Evolutionary conservation across 192 early-diverging fungal genomes (phyloP).

Genomic region (Jimgerdemannia lactiflua): DNA sequence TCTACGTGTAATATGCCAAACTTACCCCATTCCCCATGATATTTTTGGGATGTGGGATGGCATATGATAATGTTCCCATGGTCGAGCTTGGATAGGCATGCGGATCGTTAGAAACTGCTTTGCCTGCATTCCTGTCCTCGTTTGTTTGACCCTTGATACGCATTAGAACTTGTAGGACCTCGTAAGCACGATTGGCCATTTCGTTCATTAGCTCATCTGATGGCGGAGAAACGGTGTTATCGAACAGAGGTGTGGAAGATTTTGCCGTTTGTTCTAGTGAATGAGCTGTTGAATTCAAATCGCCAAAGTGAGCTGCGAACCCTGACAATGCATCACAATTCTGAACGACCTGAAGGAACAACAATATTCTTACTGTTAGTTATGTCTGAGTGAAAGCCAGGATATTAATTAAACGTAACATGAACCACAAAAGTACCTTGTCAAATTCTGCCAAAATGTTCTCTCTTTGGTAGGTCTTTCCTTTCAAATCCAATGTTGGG

Average conservation of each 20-base stretch:
- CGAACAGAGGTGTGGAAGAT: not conserved
- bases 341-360: not conserved
- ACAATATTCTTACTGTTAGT: not conserved
- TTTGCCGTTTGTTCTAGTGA: not conserved
- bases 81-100: not conserved
- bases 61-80: not conserved
- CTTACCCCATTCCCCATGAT: not conserved
- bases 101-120: not conserved
- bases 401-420: not conserved
- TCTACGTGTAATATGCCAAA: not conserved
- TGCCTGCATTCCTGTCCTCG: not conserved
- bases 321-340: not conserved
- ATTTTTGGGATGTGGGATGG: not conserved
- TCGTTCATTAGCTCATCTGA: not conserved
- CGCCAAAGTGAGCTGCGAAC: not conserved
- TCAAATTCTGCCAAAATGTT: not conserved
- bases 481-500: no score
- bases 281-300: not conserved
- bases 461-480: not conserved
- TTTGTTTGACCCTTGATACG: not conserved
- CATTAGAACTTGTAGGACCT: not conserved
- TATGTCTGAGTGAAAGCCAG: not conserved
- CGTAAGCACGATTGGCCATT: not conserved
- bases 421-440: not conserved
- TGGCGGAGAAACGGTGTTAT: not conserved